Evolutionary conservation across 805 yeast species (phyloP).

Genomic region (Saccharomyces eubayanus): DNA sequence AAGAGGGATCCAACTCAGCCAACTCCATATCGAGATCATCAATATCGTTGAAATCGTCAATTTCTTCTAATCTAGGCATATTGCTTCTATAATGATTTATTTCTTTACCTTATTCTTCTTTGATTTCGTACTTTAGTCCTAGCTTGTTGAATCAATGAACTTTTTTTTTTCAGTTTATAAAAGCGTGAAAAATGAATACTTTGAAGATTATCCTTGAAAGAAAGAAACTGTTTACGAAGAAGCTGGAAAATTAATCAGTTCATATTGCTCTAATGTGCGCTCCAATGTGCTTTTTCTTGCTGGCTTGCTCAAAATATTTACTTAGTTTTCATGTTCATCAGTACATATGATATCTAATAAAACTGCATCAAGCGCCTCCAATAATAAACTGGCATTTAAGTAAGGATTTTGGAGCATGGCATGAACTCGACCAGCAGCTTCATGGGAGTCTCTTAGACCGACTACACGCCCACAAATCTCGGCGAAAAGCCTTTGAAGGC

Average conservation of each 20-base stretch:
- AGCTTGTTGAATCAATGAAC: background rate
- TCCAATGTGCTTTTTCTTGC: background rate
- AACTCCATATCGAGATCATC: slow-evolving; percentile 91
- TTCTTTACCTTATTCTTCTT: background rate
- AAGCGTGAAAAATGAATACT: background rate
- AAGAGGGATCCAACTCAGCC: slow-evolving; percentile 74
- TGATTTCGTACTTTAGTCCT: background rate
- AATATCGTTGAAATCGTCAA: slow-evolving; percentile 70
- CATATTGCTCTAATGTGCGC: background rate
- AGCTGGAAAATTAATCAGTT: background rate
- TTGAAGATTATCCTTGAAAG: background rate
- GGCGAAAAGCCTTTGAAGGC: slow-evolving; percentile 48
- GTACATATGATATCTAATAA: slow-evolving; percentile 31
- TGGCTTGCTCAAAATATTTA: background rate
- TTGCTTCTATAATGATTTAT: slow-evolving; percentile 8
- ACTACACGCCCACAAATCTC: slow-evolving; percentile 68
- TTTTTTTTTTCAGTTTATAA: background rate
- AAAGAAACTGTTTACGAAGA: background rate
- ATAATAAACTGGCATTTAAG: slow-evolving; percentile 56
- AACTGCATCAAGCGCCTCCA: slow-evolving; percentile 50
- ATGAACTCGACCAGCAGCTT: slow-evolving; percentile 54
- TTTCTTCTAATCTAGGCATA: slow-evolving; percentile 68
- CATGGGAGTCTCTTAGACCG: slow-evolving; percentile 54
- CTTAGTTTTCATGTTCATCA: background rate
- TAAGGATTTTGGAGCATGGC: slow-evolving; percentile 65